Evolutionary conservation across 306 rosid species (phyloP), one percentile per base, ranked within the genome.

Genomic region (Vicia sativa): DNA sequence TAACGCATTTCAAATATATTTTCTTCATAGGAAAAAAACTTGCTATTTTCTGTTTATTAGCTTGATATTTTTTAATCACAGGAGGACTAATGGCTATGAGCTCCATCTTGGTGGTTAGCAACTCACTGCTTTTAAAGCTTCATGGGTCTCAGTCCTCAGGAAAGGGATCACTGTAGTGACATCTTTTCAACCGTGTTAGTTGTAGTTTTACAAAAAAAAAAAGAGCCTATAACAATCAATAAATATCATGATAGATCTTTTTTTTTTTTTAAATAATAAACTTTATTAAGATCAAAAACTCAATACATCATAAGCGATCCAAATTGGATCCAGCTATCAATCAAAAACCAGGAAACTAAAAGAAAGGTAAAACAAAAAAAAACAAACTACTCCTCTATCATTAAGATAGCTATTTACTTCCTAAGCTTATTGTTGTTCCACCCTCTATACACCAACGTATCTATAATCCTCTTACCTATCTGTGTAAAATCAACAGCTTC

Each of bases 11-110:
- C 37, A 3, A 59, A 35, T 59, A 57, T 26, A 41, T 38, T 10
- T 75, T 68, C 37, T 4, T 3, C 70, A 50, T 75, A 21, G 42
- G 29, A 19, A 0, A 35, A 38, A 39, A 43, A 25, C 55, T 15
- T 37, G 9, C 70, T 53, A 37, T 41, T 49, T 56, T 50, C 35
- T 62, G 49, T 78, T 67, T 62, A 35, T 25, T 60, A 39, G 66
- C 38, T 70, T 58, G 55, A 75, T 68, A 15, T 77, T 73, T 65
- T 76, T 70, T 58, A 29, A 75, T 81, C 72, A 19, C 91, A 93
- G 98, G 98, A 61, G 98, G 98, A 65, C 57, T 93, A 64, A 93
- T 93, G 98, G 97, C 98, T 46, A 61, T 90, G 80, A 93, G 98
- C 88, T 93, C 98, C 44, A 90, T 88, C 65, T 90, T 93, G 64